Base-by-base conservation (phyloP, 371 early-diverging fungal genomes). In the Saksenaea oblongispora region DNA sequence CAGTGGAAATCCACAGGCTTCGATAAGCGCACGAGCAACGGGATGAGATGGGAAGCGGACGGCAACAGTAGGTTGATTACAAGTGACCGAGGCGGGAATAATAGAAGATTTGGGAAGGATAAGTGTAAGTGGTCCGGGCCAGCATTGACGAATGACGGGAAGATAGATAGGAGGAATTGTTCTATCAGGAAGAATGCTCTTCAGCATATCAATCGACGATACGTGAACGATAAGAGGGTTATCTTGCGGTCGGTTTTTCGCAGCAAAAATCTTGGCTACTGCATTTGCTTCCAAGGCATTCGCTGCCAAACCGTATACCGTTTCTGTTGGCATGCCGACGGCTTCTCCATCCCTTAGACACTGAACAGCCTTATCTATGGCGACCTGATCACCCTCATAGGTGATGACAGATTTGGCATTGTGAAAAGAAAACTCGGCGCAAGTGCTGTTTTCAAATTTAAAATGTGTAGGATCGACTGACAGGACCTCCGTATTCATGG, bases 211-310 rank as follows among this genome's bases (percentile, higher is more conserved):
- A 31, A 98, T 69, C 1, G 93, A 92, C 7, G 96, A 95, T 8
- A 99, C 89, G 73, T 99, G 99, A 11, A 99, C 95, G 71, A 99
- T 99, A 11, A 99, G 84, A 5, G 99, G 99, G 78, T 99, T 99
- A 73, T 99, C 99, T 13, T 86, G 82, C 10, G 99, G 99, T 64
- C 99, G 79, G 58, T 92, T 89, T 79, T 99, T 99, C 67, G 95
- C 94, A 8, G 69, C 73, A 80, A 90, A 99, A 62, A 99, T 98
- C 60, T 86, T 84, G 54, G 76, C 61, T 9, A 98, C 93, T 7
- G 96, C 93, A 5, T 67, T 59, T 1, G 84, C 75, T 41, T 84
- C 74, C 15, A 95, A 79, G 0, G 98, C 98, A 70, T 94, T 93
- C 58, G 97, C 96, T 1, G 96, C 99, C 26, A 99, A 84, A 0